Base-by-base conservation (phyloP, 2,329 filamentous ascomycete genomes). In the Hortaea sp. region DNA sequence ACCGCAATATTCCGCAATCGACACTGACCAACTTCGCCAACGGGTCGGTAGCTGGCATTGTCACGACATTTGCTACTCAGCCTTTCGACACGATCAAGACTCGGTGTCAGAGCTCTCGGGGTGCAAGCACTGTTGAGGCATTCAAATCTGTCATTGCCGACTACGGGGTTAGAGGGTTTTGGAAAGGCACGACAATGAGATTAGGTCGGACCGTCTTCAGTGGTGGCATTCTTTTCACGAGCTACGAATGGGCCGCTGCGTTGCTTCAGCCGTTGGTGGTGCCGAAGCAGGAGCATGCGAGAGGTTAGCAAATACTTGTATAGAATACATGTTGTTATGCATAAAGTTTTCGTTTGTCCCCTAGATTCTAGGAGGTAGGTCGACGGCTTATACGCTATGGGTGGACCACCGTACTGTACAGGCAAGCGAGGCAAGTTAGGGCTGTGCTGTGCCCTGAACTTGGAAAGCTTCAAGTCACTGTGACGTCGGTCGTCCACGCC, bases 111-210 rank as follows among this genome's bases (percentile, higher is more conserved):
- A 77, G 74, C 42, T 77, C 78, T 0, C 67, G 70, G 20, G 79
- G 76, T 4, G 74, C 75, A 2, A 75, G 72, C 1, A 79, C 78
- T 2, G 60, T 67, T 0, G 77, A 82, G 50, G 79, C 79, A 0
- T 67, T 79, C 3, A 66, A 63, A 43, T 73, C 70, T 44, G 69
- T 84, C 4, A 58, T 78, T 44, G 59, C 64, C 0, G 78, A 82
- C 52, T 73, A 75, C 51, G 81, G 81, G 0, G 52, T 82, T 1
- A 69, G 66, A 35, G 80, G 75, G 0, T 78, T 84, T 50, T 85
- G 81, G 81, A 77, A 74, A 48, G 81, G 81, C 0, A 84, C 79
- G 31, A 77, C 78, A 0, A 84, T 85, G 81, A 69, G 82, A 46
- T 57, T 85, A 27, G 79, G 80, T 0, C 63, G 81, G 50, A 73